Conservation (phyloP, 2,329 filamentous ascomycete genomes). For the Ciborinia camelliae region DNA sequence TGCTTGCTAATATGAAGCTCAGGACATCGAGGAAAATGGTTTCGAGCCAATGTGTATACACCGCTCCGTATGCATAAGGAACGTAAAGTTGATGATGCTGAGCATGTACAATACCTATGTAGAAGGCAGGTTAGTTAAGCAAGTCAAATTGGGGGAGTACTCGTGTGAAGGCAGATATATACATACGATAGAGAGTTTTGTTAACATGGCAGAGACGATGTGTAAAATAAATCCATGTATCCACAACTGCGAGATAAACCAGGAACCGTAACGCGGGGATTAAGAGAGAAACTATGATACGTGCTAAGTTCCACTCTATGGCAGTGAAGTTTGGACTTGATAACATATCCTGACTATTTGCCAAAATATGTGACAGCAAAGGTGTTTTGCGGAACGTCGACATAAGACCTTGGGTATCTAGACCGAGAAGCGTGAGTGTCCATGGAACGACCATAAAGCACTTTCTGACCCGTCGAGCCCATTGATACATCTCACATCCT, state of each 20-base stretch:
- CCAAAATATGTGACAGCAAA: neutral
- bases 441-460: neutral
- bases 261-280: slow-evolving; percentile 1
- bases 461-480: slow-evolving; percentile 1
- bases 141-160: neutral
- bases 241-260: slow-evolving; percentile 16
- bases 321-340: neutral
- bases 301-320: slow-evolving; percentile 9
- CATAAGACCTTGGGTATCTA: slow-evolving; percentile 5
- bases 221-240: slow-evolving; percentile 15
- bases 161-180: neutral
- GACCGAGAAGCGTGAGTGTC: neutral
- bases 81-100: slow-evolving; percentile 14
- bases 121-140: neutral
- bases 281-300: slow-evolving; percentile 4
- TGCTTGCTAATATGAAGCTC: slow-evolving; percentile 15
- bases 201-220: slow-evolving; percentile 15
- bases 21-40: slow-evolving; percentile 15
- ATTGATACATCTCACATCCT: neutral
- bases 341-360: neutral
- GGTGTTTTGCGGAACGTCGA: neutral
- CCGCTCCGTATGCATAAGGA: slow-evolving; percentile 15
- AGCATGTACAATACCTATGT: slow-evolving; percentile 6
- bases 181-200: slow-evolving; percentile 15
- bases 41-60: slow-evolving; percentile 17